These are phyloP conservation scores for Talaromyces liani DNA, from an alignment of 495 filamentous ascomycete genomes.

Conservation along the genomic window DNA sequence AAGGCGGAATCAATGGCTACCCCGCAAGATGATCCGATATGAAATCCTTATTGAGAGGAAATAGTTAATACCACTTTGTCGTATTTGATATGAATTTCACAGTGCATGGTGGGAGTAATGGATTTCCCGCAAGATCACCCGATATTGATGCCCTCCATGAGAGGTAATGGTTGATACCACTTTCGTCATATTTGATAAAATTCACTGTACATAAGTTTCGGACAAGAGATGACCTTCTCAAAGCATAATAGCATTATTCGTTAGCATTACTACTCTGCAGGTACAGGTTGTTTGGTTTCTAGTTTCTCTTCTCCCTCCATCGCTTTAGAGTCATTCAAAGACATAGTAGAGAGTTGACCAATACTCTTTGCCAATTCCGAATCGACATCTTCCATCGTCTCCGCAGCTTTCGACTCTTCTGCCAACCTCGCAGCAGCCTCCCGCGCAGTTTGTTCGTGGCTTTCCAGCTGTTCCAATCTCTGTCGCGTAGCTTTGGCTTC, in stretches of 20 bases:
- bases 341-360: slow-evolving; percentile 34
- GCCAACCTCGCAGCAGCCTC: slow-evolving; percentile 22
- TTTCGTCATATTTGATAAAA: not conserved
- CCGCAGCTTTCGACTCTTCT: slow-evolving; percentile 14
- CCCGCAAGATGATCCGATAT: not conserved
- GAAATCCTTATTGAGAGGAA: not conserved
- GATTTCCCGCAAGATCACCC: not conserved
- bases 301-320: slow-evolving; percentile 17
- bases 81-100: not conserved
- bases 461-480: slow-evolving; percentile 39
- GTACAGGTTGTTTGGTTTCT: slow-evolving; percentile 6
- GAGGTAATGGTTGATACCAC: not conserved
- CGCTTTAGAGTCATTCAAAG: slow-evolving; percentile 26
- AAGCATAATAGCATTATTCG: not conserved
- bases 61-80: not conserved
- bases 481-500: slow-evolving; percentile 37
- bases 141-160: not conserved
- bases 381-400: slow-evolving; percentile 15
- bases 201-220: not conserved
- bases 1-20: not conserved
- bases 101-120: not conserved
- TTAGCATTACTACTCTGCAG: slow-evolving; percentile 5
- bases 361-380: slow-evolving; percentile 32
- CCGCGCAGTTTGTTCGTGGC: slow-evolving; percentile 26
- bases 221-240: not conserved